These are phyloP conservation scores for Heimioporus sp. DNA, from an alignment of 768 basidiomycete genomes.

Conservation along the genomic window DNA sequence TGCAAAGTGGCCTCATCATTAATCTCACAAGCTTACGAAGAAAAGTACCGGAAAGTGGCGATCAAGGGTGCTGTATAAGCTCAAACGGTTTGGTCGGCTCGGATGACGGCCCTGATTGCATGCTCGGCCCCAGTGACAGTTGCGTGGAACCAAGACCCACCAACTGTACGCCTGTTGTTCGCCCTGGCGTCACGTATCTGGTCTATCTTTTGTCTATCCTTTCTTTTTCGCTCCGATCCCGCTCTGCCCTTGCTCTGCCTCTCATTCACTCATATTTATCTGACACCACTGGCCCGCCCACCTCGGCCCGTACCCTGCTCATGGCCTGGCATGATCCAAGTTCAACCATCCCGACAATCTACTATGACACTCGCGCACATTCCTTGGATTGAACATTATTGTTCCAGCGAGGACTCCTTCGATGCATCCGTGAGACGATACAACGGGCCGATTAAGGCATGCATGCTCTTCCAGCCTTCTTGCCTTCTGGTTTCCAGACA, in stretches of 20 bases:
- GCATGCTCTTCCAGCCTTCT: neutral
- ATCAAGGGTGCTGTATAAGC: conserved; percentile 89
- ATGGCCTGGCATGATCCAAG: conserved; percentile 1
- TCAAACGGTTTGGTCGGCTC: conserved; percentile 1
- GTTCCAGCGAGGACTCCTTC: neutral
- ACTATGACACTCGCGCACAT: conserved; percentile 6
- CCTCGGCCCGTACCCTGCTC: conserved; percentile 4
- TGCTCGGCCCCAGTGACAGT: conserved; percentile 3
- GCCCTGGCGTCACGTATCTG: conserved; percentile 8
- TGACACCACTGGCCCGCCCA: conserved; percentile 6
- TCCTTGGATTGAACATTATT: neutral
- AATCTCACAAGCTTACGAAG: conserved; percentile 66
- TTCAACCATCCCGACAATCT: neutral
- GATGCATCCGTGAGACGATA: neutral
- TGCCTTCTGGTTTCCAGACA: neutral
- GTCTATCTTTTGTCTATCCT: conserved; percentile 13
- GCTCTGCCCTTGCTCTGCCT: conserved; percentile 10
- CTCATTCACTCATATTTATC: conserved; percentile 1
- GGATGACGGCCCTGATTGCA: conserved; percentile 2
- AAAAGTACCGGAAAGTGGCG: conserved; percentile 81
- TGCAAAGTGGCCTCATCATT: conserved; percentile 60
- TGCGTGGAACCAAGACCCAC: conserved; percentile 14
- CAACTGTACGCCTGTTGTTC: conserved; percentile 9
- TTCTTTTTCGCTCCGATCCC: conserved; percentile 6
- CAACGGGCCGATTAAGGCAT: neutral